phyloP scores from a whole-genome alignment of 75 land plant genomes.

The Cupressus sempervirens region DNA sequence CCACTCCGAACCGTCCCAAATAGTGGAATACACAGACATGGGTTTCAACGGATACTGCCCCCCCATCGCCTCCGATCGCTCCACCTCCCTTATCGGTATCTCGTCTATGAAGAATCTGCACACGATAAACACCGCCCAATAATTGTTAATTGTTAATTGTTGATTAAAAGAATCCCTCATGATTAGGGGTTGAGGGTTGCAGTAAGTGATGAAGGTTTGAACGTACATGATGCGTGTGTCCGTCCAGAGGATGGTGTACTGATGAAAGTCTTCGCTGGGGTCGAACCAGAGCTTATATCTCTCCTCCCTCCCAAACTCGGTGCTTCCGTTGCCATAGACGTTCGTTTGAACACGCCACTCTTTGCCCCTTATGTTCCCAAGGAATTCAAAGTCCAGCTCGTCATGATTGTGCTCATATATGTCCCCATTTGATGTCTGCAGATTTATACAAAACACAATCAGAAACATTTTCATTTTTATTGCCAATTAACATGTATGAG shows the following conservation, averaged over 20 bases:
- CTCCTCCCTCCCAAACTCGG: slow-evolving; percentile 63
- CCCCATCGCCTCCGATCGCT: slow-evolving; percentile 47
- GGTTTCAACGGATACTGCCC: slow-evolving; percentile 77
- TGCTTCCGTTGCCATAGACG: slow-evolving; percentile 85
- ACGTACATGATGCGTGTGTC: slow-evolving; percentile 47
- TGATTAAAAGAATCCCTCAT: too few relatives aligned
- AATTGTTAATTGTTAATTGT: too few relatives aligned
- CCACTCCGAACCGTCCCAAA: slow-evolving; percentile 87
- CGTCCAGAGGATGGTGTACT: slow-evolving; percentile 70
- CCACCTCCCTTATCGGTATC: slow-evolving; percentile 71
- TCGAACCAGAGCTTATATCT: slow-evolving; percentile 74
- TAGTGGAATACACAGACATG: slow-evolving; percentile 77
- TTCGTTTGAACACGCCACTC: slow-evolving; percentile 78
- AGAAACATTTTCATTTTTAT: not conserved
- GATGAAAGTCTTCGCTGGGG: slow-evolving; percentile 66
- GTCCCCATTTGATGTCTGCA: slow-evolving; percentile 80
- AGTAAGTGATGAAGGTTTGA: too few relatives aligned
- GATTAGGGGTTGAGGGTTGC: too few relatives aligned
- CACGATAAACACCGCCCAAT: too few relatives aligned
- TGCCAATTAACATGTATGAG: not conserved
- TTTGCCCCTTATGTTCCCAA: slow-evolving; percentile 67
- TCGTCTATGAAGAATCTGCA: slow-evolving; percentile 86
- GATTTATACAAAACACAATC: not conserved
- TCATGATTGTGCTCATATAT: slow-evolving; percentile 61
- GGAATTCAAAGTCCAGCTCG: slow-evolving; percentile 85